Evolutionary conservation across 768 basidiomycete genomes (phyloP).

Genomic region (Mycena galericulata): DNA sequence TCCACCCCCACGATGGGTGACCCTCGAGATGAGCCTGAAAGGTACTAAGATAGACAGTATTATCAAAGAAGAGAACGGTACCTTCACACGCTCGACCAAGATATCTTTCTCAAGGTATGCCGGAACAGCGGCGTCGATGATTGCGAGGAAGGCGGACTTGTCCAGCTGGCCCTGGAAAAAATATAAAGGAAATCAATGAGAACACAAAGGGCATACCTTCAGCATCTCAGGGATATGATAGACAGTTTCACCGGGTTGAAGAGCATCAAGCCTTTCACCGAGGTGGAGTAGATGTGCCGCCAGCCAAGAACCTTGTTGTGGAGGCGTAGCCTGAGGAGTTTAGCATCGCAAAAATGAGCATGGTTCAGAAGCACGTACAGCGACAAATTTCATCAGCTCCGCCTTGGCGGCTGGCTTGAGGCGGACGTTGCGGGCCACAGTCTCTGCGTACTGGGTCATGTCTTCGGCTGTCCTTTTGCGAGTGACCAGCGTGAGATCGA

Average conservation of each 20-base stretch:
- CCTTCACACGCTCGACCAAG: too few species aligned
- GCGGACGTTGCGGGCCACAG: neutral
- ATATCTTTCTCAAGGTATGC: too few species aligned
- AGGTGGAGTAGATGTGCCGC: neutral
- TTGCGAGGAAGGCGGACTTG: too few species aligned
- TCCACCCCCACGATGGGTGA: too few species aligned
- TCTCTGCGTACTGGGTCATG: neutral
- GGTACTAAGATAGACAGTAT: too few species aligned
- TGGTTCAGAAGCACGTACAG: neutral
- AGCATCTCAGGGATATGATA: neutral
- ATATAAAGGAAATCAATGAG: neutral
- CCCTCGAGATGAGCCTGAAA: too few species aligned
- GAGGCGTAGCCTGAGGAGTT: neutral
- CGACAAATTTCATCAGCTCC: neutral
- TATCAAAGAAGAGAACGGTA: too few species aligned
- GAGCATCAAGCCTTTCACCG: neutral
- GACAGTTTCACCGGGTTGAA: neutral
- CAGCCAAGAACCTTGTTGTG: neutral
- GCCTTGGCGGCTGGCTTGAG: neutral
- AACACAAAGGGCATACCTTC: neutral
- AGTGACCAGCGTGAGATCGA: too few species aligned
- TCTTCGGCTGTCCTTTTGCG: neutral
- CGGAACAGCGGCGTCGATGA: too few species aligned
- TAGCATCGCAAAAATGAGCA: neutral
- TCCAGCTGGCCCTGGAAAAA: neutral